phyloP scores from a whole-genome alignment of 129 eudicot genomes.

The Chrysanthemum lavandulifolium region DNA sequence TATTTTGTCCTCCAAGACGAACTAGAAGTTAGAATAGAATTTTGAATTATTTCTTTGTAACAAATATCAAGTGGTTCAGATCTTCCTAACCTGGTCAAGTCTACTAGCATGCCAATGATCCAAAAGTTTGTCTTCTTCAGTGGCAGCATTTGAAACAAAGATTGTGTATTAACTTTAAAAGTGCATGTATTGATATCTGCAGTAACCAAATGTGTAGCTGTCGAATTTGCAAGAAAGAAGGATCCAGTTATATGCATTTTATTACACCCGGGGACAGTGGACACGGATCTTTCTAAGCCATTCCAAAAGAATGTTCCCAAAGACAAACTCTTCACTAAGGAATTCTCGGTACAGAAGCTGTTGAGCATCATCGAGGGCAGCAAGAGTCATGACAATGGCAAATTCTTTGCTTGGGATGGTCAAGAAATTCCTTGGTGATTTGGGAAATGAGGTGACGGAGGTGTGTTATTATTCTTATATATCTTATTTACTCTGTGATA shows the following conservation, averaged over 20 bases:
- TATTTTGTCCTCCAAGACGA: slow-evolving; percentile 40
- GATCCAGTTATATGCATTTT: slow-evolving; percentile 81
- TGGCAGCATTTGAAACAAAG: neutral
- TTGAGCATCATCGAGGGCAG: slow-evolving; percentile 65
- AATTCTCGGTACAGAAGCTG: slow-evolving; percentile 78
- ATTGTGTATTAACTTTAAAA: neutral
- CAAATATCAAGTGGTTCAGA: too few relatives aligned
- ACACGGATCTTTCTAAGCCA: slow-evolving; percentile 87
- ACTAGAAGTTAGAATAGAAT: slow-evolving; percentile 78
- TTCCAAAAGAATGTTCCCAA: slow-evolving; percentile 84
- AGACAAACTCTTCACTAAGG: slow-evolving; percentile 84
- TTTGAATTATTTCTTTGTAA: neutral
- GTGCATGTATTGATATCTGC: slow-evolving; percentile 17
- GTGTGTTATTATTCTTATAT: slow-evolving; percentile 1
- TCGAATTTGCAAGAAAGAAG: slow-evolving; percentile 81
- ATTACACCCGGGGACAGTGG: slow-evolving; percentile 96
- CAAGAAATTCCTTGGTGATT: slow-evolving; percentile 93
- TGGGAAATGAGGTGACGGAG: neutral
- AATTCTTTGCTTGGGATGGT: slow-evolving; percentile 98
- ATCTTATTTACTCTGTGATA: neutral
- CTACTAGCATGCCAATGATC: neutral
- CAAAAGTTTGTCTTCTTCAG: neutral
- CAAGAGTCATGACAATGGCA: slow-evolving; percentile 73
- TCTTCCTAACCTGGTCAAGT: neutral
- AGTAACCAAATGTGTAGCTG: slow-evolving; percentile 84